Base-by-base conservation (phyloP, 108 stramenopile species). In the Stephanodiscus minutulus region DNA sequence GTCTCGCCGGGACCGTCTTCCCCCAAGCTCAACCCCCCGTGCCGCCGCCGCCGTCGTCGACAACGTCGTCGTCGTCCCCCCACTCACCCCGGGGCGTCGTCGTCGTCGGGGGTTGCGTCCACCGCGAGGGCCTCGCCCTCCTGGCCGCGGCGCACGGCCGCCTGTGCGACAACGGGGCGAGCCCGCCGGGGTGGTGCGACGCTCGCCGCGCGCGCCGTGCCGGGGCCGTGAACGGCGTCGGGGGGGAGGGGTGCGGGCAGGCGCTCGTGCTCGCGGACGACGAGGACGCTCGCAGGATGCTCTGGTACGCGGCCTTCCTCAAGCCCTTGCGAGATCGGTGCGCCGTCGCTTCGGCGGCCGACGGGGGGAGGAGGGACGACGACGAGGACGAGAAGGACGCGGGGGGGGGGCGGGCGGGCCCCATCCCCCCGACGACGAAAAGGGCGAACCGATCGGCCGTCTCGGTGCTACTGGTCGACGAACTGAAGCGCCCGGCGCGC, bases 251-350 rank as follows among this genome's bases (percentile, higher is more conserved):
- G n/a, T n/a, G n/a, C n/a, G n/a, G n/a, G n/a, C n/a, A 83, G 47
- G 74, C 78, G 8, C 44, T 70, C 22, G 61, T 83, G 10, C 68
- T 94, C 35, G 55, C 74, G 37, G 79, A 90, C 33, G 88, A 94
- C 70, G 89, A 86, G 25, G 88, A 94, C 54, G 74, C 84, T n/a
- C 70, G 90, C n/a, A 79, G 93, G 50, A 66, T 90, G 35, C 62
- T 94, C 15, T 94, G 93, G 90, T 94, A 94, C 72, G 89, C 89
- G 55, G 73, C 91, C 1, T 90, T 92, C 62, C 76, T 92, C 21
- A 95, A 92, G 66, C 91, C 93, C 17, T 1, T 52, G 24, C 58
- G 76, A 5, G 85, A 92, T 66, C 57, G 48, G n/a, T n/a, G n/a
- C 39, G 79, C 36, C 65, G 54, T 50, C 44, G 73, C 48, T 39